Evolutionary conservation across 306 rosid genomes (phyloP).

Genomic region (Lagenaria siceraria): DNA sequence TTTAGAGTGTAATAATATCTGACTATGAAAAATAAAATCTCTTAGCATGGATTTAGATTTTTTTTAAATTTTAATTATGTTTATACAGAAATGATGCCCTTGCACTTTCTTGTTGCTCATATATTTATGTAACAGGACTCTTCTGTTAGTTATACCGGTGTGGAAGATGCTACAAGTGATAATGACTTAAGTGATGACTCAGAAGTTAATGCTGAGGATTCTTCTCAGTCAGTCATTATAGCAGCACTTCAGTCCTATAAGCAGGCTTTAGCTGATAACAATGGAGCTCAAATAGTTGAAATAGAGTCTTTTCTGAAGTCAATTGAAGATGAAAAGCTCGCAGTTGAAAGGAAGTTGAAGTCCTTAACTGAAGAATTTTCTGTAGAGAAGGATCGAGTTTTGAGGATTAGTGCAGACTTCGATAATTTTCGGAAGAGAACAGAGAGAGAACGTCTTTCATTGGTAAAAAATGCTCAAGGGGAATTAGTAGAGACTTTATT

Average conservation of each 20-base stretch:
- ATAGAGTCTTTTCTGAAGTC: slow-evolving; percentile 57
- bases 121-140: slow-evolving; percentile 53
- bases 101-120: slow-evolving; percentile 18
- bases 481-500: slow-evolving; percentile 81
- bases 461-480: slow-evolving; percentile 82
- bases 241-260: slow-evolving; percentile 46
- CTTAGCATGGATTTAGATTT: not conserved
- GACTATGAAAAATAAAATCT: not conserved
- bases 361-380: slow-evolving; percentile 54
- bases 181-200: slow-evolving; percentile 25
- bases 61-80: not conserved
- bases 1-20: not conserved
- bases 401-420: slow-evolving; percentile 90
- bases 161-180: slow-evolving; percentile 26
- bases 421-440: slow-evolving; percentile 96
- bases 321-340: slow-evolving; percentile 54
- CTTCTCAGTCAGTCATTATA: slow-evolving; percentile 34
- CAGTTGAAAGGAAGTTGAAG: slow-evolving; percentile 36
- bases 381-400: slow-evolving; percentile 49
- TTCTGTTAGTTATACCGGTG: slow-evolving; percentile 33
- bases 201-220: slow-evolving; percentile 31
- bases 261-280: slow-evolving; percentile 63
- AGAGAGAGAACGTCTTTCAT: slow-evolving; percentile 74
- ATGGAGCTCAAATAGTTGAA: slow-evolving; percentile 51
- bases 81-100: not conserved